Percentiles rank a stretch among this genome's conserved stretches.
Conservation (phyloP, 352 stramenopile genomes). For the Globisporangium acanthophoron region DNA sequence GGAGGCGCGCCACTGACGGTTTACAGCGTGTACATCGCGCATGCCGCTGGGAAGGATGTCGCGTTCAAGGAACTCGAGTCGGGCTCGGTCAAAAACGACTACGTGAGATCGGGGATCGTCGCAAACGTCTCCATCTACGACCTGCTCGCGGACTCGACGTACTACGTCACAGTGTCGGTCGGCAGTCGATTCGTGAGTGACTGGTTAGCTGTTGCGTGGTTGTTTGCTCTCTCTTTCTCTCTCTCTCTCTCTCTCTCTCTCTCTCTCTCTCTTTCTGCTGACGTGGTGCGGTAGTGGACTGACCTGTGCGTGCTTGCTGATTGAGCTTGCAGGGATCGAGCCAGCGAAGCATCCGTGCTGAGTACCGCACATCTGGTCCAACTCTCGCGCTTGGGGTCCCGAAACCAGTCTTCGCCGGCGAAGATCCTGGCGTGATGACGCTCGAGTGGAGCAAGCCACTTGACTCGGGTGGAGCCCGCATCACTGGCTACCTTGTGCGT, state of each 20-base stretch:
- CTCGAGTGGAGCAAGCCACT: slow-evolving; percentile 32
- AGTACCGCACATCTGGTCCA: slow-evolving; percentile 27
- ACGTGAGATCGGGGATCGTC: slow-evolving; percentile 8
- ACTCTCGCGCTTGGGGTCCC: slow-evolving; percentile 22
- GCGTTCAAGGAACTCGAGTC: slow-evolving; percentile 15
- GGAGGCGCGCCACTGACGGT: slow-evolving; percentile 22
- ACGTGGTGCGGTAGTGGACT: not conserved
- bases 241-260: too few relatives aligned
- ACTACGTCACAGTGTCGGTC: slow-evolving; percentile 23
- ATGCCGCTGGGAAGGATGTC: slow-evolving; percentile 11
- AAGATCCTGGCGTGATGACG: slow-evolving; percentile 47
- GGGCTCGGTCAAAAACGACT: slow-evolving; percentile 3
- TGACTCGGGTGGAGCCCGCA: slow-evolving; percentile 32
- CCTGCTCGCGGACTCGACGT: slow-evolving; percentile 28
- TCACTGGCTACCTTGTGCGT: slow-evolving; percentile 41
- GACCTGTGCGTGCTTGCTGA: not conserved
- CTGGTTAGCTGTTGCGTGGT: too few relatives aligned
- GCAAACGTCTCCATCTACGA: slow-evolving; percentile 25
- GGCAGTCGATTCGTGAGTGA: slow-evolving; percentile 15
- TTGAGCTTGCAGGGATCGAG: slow-evolving; percentile 30
- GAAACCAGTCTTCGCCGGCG: slow-evolving; percentile 16
- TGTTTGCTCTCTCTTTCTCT: too few relatives aligned
- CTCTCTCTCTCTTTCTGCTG: not conserved
- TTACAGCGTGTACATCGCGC: slow-evolving; percentile 29
- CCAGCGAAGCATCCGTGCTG: slow-evolving; percentile 10